Conservation (phyloP, 805 yeast genomes). For the Candida alai region DNA sequence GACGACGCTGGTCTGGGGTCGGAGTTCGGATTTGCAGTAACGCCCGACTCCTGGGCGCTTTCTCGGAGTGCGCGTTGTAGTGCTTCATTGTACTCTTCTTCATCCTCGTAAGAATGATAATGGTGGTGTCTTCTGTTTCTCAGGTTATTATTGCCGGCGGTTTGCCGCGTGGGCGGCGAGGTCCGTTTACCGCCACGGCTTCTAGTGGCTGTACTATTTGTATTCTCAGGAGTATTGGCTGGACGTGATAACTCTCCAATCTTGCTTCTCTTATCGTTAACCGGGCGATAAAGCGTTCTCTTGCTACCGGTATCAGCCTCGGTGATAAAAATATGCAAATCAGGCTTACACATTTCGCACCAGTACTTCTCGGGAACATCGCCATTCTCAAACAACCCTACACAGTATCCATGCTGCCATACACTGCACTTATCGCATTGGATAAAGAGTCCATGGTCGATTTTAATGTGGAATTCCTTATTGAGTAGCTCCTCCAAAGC, state of each 20-base stretch:
- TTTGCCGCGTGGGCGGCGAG: constrained; percentile 3
- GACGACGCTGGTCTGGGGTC: constrained; percentile 4
- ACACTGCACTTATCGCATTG: constrained; percentile 89
- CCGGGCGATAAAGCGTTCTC: constrained; percentile 39
- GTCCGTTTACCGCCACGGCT: not conserved
- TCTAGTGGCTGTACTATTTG: constrained; percentile 9
- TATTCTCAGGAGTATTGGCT: too few relatives aligned
- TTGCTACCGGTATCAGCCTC: constrained; percentile 15
- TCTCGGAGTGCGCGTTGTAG: constrained; percentile 51
- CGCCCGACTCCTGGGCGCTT: constrained; percentile 44
- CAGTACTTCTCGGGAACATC: constrained; percentile 90
- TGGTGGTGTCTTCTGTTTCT: constrained; percentile 32
- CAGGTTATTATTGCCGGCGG: not conserved
- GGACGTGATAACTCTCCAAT: constrained; percentile 14
- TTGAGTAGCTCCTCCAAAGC: constrained; percentile 22
- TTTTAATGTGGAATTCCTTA: constrained; percentile 32
- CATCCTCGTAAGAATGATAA: constrained; percentile 32
- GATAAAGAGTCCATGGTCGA: constrained; percentile 63
- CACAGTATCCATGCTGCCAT: constrained; percentile 98
- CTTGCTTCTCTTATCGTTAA: constrained; percentile 39
- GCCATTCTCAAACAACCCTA: constrained; percentile 70
- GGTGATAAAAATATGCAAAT: constrained; percentile 56
- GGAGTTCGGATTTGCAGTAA: constrained; percentile 2
- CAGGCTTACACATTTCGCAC: constrained; percentile 91
- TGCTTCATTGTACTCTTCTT: constrained; percentile 37